Evolutionary conservation across 2,329 filamentous ascomycete species (phyloP), one percentile per base, ranked within the genome.

Genomic region (Teratosphaeria destructans): DNA sequence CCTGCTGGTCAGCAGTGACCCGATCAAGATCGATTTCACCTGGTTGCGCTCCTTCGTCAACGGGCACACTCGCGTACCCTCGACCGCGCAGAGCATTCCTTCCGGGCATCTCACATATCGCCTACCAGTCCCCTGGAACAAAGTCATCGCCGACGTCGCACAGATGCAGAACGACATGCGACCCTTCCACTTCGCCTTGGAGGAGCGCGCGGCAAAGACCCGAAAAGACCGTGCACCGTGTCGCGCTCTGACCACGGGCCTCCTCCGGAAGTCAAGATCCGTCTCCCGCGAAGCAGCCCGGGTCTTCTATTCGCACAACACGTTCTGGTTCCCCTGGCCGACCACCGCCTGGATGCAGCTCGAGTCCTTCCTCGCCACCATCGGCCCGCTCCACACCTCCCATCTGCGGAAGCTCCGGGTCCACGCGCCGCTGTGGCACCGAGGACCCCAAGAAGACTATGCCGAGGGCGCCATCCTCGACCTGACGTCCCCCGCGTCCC

Each of bases 391-490:
- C 26, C 64, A 66, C 37, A 59, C 59, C 2, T 35, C 29, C 6
- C 53, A 57, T 23, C 54, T 66, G 4, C 60, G 61, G 4, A 59
- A 54, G n/a, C 49, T 66, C 29, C 12, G 54, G 19, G 58, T 66
- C 43, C 61, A 64, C 37, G 61, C 55, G 19, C 63, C 63, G 3
- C 53, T 64, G 1, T 65, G 63, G 64, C 58, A 65, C 34, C 60
- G 56, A 10, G 61, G 61, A 3, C 27, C 62, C 4, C 59, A 60
- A 10, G 58, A 63, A 27, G 63, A 63, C 43, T 66, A 57, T 52
- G 49, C 64, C 19, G 64, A 66, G 52, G 64, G 64, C 19, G 63
- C 64, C 1, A 60, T 66, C 12, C 59, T 65, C 3, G 63, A 66
- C 52, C 57, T 66, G n/a, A 63, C 62, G 2, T 64, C 63, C 2